Base-by-base conservation (phyloP, 2,329 filamentous ascomycete species). In the Colletotrichum sidae region DNA sequence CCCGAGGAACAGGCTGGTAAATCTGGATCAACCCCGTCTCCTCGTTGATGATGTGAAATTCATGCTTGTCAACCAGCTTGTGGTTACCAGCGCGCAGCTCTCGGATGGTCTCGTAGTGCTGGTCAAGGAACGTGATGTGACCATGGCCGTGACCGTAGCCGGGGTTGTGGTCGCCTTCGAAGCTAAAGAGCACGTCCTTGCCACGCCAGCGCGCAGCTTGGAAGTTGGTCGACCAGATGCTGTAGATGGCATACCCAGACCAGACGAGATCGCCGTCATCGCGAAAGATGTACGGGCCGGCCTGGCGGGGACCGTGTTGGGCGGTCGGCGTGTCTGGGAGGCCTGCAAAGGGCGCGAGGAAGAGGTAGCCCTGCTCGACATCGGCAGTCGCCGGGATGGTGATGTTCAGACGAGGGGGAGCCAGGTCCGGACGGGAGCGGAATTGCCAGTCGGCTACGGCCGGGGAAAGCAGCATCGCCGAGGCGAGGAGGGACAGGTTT, bases 191-290 rank as follows among this genome's bases (percentile, higher is more conserved):
- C 0, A 88, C 78, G 60, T 86, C 81, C 67, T 83, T 74, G 11
- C 83, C 85, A 50, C 82, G 80, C 79, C 80, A 87, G 6, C 77
- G 76, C 0, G 75, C 81, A 2, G 78, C 78, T 66, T 84, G 84
- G 73, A 88, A 87, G 70, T 87, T 87, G 65, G 80, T 80, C 0
- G 80, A 72, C 81, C 84, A 86, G 70, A 82, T 82, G 38, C 79
- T 81, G 68, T 81, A 85, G 69, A 83, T 81, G 4, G 79, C 80
- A 58, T 84, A 84, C 2, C 86, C 84, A 1, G 85, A 87, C 85
- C 85, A 88, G 25, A 88, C 77, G 0, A 88, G 76, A 54, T 87
- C 83, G 2, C 85, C 85, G 38, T 84, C 74, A 68, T 86, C 80
- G 6, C 79, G 78, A 68, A 86, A 82, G 68, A 88, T 88, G 70